Evolutionary conservation across 208 protist species (phyloP).

Genomic region (Trypanosoma scelopori): DNA sequence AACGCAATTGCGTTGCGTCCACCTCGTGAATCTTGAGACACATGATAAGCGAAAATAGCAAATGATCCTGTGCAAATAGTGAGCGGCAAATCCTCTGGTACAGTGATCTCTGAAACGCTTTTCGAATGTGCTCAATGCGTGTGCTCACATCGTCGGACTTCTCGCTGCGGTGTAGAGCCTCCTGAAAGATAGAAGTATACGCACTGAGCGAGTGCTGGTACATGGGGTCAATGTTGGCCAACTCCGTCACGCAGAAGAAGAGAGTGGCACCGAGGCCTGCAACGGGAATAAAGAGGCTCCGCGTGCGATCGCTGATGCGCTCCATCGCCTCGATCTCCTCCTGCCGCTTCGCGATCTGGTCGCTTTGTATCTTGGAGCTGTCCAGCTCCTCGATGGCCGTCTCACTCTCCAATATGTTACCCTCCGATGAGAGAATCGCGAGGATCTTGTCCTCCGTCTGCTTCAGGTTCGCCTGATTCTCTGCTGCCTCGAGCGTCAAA

Average conservation of each 20-base stretch:
- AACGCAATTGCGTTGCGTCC: slow-evolving; percentile 84
- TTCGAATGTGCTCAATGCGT: slow-evolving; percentile 82
- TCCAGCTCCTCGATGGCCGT: slow-evolving; percentile 93
- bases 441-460: slow-evolving; percentile 90
- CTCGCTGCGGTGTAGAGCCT: slow-evolving; percentile 82
- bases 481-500: slow-evolving; percentile 90
- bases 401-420: slow-evolving; percentile 95
- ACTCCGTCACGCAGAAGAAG: slow-evolving; percentile 98
- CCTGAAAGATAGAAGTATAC: slow-evolving; percentile 96
- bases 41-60: slow-evolving; percentile 96
- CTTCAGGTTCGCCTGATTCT: slow-evolving; percentile 89
- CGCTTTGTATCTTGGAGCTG: slow-evolving; percentile 94
- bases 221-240: slow-evolving; percentile 96
- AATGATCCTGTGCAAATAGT: slow-evolving; percentile 93
- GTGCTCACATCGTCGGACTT: slow-evolving; percentile 73
- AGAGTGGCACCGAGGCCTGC: slow-evolving; percentile 94
- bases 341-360: slow-evolving; percentile 94
- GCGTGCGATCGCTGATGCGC: slow-evolving; percentile 95
- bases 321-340: slow-evolving; percentile 96
- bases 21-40: slow-evolving; percentile 92
- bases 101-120: slow-evolving; percentile 83
- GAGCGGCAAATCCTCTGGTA: slow-evolving; percentile 91
- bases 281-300: slow-evolving; percentile 93
- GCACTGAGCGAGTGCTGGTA: slow-evolving; percentile 97
- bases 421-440: slow-evolving; percentile 86